Base-by-base conservation (phyloP, 2,329 filamentous ascomycete genomes). In the Sporothrix pseudoabietina region DNA sequence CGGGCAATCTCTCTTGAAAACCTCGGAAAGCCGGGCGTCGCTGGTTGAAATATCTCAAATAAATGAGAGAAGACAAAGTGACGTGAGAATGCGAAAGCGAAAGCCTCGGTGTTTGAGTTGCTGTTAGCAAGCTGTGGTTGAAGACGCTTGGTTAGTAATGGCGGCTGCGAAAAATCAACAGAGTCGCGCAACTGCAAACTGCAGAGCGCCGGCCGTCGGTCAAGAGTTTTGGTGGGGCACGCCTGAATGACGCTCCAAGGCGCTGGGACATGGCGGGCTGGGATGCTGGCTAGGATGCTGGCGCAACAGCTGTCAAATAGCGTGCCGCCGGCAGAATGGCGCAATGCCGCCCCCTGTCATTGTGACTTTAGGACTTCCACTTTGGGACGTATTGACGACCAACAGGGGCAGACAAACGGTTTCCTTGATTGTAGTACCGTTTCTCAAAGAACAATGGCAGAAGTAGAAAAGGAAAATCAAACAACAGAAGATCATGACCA, bases 261-360 rank as follows among this genome's bases (percentile, higher is more conserved):
- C 14, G 49, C 59, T 32, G 65, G 47, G 14, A 32, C 19, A 30
- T 16, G 35, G 35, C 35, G 7, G 41, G 41, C 41, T 44, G 1
- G n/a, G n/a, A 39, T 10, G 16, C 26, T 12, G 12, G 41, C 12
- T 49, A 14, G 44, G 44, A 49, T 19, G 44, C 44, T 49, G 44
- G 44, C 44, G 44, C 44, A 49, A 49, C 44, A 66, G 61, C 54
- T 71, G 32, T 44, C 59, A 52, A 63, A 66, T 71, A 73, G 68
- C 57, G 61, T 71, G 69, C 69, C 65, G 73, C 54, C 65, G 49
- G 35, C 26, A 66, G 66, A 68, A 74, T 74, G 73, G 73, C 73
- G 73, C 73, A 74, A 74, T 74, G 63, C 73, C 73, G 73, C 55
- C 8, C 35, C 39, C 61, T 66, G 61, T 66, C 61, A 39, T 69